These are phyloP conservation scores for Cephalotrichum gorgonifer DNA, from an alignment of 2,329 filamentous ascomycete species.

Conservation along the genomic window DNA sequence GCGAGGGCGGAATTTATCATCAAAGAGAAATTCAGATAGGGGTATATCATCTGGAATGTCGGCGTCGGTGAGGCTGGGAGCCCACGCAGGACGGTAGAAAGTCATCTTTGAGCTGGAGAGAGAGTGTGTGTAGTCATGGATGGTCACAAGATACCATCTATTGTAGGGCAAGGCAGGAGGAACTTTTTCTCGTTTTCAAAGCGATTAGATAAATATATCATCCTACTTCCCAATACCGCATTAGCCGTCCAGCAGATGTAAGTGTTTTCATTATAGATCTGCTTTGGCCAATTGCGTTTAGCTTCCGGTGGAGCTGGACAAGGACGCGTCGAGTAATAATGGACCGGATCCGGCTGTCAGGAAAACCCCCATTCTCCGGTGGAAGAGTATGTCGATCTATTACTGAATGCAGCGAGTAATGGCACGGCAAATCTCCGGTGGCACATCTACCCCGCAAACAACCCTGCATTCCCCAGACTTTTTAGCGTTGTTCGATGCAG, in stretches of 20 bases:
- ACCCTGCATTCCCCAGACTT: conserved; percentile 1
- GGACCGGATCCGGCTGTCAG: no score
- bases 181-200: neutral
- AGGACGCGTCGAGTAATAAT: no score
- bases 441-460: neutral
- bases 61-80: conserved; percentile 3
- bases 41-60: conserved; percentile 5
- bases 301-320: neutral
- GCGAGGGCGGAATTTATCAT: conserved; percentile 3
- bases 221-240: neutral
- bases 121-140: neutral
- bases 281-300: neutral
- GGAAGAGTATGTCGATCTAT: neutral
- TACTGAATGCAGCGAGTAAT: neutral
- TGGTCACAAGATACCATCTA: neutral
- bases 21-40: conserved; percentile 2
- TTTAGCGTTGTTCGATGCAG: neutral
- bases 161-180: neutral
- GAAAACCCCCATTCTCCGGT: neutral
- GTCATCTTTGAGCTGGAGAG: neutral
- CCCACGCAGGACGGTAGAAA: conserved; percentile 3
- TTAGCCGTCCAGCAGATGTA: neutral
- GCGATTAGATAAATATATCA: neutral
- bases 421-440: neutral
- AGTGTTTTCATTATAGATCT: neutral